Percentiles rank a stretch among this genome's conserved stretches.
Conservation (phyloP, 2,329 filamentous ascomycete genomes). For the Boeremia exigua region DNA sequence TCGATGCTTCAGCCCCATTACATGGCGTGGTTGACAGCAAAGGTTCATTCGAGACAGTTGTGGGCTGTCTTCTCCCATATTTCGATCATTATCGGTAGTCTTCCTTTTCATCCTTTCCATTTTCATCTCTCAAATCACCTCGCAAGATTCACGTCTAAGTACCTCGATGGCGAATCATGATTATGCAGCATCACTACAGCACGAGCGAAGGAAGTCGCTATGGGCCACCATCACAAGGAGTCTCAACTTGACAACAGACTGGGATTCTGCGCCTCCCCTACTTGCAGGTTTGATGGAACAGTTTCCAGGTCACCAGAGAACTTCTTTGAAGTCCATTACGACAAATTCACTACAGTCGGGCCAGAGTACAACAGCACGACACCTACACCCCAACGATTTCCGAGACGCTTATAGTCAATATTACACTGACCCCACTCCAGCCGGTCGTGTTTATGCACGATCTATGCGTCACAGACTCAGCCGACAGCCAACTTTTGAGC, state of each 20-base stretch:
- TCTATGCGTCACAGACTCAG: background rate
- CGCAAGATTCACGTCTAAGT: too few relatives aligned
- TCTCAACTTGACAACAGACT: background rate
- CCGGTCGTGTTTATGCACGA: background rate
- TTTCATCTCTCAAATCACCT: background rate
- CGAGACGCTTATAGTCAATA: background rate
- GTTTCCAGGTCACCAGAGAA: background rate
- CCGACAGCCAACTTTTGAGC: background rate
- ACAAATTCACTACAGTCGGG: background rate
- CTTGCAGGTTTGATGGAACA: background rate
- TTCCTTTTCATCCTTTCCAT: background rate
- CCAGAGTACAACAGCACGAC: background rate
- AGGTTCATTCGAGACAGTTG: background rate
- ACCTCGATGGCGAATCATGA: background rate
- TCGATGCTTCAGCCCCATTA: background rate
- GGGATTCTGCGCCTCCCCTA: background rate
- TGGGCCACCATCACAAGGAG: background rate
- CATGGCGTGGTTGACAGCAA: too few relatives aligned
- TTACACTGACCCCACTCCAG: background rate
- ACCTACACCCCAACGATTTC: background rate
- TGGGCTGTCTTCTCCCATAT: background rate
- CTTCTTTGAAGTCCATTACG: background rate
- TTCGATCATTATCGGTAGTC: too few relatives aligned
- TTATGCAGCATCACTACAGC: constrained; percentile 1
- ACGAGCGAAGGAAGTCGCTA: background rate